Evolutionary conservation across 495 filamentous ascomycete species (phyloP).

Genomic region (Lasiosphaeriaceae sp.): DNA sequence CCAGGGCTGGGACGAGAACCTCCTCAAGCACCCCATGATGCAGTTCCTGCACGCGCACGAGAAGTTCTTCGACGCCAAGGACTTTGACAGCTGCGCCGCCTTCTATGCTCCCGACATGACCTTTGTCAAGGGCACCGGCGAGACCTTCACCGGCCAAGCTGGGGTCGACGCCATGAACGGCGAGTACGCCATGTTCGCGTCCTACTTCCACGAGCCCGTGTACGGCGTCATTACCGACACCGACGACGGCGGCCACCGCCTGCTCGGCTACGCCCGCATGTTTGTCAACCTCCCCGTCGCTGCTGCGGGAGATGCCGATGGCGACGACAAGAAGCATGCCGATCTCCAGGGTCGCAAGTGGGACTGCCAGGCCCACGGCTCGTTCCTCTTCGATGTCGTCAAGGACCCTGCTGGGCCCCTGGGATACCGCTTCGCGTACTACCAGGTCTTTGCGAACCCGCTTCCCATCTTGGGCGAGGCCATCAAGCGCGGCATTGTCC

Average conservation of each 20-base stretch:
- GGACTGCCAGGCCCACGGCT: not conserved
- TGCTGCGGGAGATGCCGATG: not conserved
- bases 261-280: constrained; percentile 1
- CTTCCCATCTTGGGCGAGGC: constrained; percentile 1
- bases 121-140: constrained; percentile 1
- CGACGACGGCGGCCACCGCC: not conserved
- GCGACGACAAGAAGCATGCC: not conserved
- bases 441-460: constrained; percentile 2
- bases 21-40: not conserved
- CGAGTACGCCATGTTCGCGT: not conserved
- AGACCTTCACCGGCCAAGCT: not conserved
- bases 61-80: constrained; percentile 1
- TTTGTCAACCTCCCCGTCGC: constrained; percentile 3
- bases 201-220: not conserved
- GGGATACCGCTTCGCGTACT: not conserved
- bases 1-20: not conserved
- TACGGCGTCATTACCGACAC: not conserved
- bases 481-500: constrained; percentile 1
- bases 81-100: not conserved
- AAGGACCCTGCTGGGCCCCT: not conserved
- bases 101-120: constrained; percentile 1
- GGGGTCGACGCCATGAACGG: not conserved
- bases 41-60: not conserved
- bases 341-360: not conserved
- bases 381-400: constrained; percentile 3